Conservation (phyloP, 176 grass and related monocot species). For the Oryza glaberrima region DNA sequence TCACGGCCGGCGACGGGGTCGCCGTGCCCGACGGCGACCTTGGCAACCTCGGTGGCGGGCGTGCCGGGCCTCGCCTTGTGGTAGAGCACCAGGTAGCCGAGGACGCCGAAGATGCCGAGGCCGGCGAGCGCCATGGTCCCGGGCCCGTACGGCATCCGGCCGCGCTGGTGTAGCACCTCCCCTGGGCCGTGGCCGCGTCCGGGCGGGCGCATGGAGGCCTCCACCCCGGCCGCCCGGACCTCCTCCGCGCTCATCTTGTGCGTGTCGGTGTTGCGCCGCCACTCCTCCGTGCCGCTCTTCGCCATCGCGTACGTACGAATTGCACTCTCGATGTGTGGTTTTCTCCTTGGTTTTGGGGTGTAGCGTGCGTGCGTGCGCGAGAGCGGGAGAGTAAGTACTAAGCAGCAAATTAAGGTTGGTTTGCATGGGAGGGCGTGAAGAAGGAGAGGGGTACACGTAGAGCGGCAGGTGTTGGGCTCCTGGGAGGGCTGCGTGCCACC, state of each 20-base stretch:
- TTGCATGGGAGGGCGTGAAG: too few relatives aligned
- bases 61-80: constrained; percentile 69
- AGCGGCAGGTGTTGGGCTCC: too few relatives aligned
- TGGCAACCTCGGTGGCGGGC: constrained; percentile 66
- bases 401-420: too few relatives aligned
- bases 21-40: constrained; percentile 51
- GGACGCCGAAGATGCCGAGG: constrained; percentile 59
- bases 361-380: too few relatives aligned
- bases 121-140: constrained; percentile 61
- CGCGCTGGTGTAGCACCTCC: constrained; percentile 79
- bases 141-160: constrained; percentile 62
- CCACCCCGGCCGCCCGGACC: constrained; percentile 56
- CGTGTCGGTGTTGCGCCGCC: constrained; percentile 65
- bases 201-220: constrained; percentile 65
- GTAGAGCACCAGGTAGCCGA: constrained; percentile 70
- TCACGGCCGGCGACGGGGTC: constrained; percentile 6
- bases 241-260: constrained; percentile 75
- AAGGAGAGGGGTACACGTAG: too few relatives aligned
- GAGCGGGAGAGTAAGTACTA: too few relatives aligned
- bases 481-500: too few relatives aligned
- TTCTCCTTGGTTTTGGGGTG: too few relatives aligned
- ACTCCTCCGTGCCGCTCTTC: constrained; percentile 50
- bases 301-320: neutral
- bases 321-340: too few relatives aligned
- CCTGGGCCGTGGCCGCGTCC: constrained; percentile 53